Evolutionary conservation across 108 stramenopile species (phyloP).

Genomic region (Cyclotella atomus): DNA sequence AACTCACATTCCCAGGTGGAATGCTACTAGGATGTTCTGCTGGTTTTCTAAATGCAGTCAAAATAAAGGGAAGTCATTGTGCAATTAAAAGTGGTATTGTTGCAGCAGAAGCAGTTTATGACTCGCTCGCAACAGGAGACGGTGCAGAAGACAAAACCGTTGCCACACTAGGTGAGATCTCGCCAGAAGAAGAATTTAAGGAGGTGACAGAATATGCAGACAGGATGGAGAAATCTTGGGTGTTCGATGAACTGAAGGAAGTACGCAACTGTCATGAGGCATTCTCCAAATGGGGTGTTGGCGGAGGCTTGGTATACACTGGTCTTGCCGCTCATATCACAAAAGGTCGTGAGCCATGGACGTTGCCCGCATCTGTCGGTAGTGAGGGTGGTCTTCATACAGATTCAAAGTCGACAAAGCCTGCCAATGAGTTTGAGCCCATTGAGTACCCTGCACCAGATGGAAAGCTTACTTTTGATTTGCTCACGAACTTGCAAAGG

Average conservation of each 20-base stretch:
- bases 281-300: slow-evolving; percentile 92
- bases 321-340: slow-evolving; percentile 91
- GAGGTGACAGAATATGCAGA: slow-evolving; percentile 69
- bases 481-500: slow-evolving; percentile 95
- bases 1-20: slow-evolving; percentile 95
- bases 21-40: slow-evolving; percentile 95
- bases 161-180: slow-evolving; percentile 69
- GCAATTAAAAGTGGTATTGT: slow-evolving; percentile 96
- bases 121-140: slow-evolving; percentile 66
- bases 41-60: slow-evolving; percentile 98
- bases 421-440: slow-evolving; percentile 60
- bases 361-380: slow-evolving; percentile 62
- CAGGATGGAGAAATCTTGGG: slow-evolving; percentile 91
- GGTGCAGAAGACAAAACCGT: slow-evolving; percentile 67
- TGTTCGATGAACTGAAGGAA: slow-evolving; percentile 90
- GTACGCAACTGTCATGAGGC: slow-evolving; percentile 98
- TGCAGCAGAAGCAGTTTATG: slow-evolving; percentile 93
- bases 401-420: slow-evolving; percentile 77
- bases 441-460: slow-evolving; percentile 96
- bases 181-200: slow-evolving; percentile 46
- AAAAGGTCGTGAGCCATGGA: slow-evolving; percentile 97
- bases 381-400: slow-evolving; percentile 35
- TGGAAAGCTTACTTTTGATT: slow-evolving; percentile 94
- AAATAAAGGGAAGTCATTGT: slow-evolving; percentile 99
- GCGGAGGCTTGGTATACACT: slow-evolving; percentile 89